Conservation (phyloP, 805 yeast genomes). For the Myxozyma kluyveri region DNA sequence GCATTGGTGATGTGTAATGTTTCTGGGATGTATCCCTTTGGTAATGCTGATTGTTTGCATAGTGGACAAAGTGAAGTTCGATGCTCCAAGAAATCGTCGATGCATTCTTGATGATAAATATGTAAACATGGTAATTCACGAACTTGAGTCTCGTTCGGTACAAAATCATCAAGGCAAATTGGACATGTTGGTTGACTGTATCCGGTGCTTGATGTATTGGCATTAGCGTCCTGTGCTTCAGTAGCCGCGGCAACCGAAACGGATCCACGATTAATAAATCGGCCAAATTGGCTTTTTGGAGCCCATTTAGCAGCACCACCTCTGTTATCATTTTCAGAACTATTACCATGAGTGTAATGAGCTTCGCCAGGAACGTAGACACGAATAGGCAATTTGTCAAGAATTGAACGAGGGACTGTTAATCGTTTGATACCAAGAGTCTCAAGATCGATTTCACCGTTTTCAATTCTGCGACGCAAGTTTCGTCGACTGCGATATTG, state of each 20-base stretch:
- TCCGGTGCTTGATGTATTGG: conserved; percentile 4
- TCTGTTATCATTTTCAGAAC: conserved; percentile 1
- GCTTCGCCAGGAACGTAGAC: conserved; percentile 25
- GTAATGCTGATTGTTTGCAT: conserved; percentile 44
- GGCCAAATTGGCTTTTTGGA: neutral
- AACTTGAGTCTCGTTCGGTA: conserved; percentile 50
- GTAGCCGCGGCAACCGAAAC: neutral
- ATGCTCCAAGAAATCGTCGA: conserved; percentile 76
- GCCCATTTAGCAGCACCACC: neutral
- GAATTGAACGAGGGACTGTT: conserved; percentile 26
- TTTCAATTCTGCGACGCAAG: conserved; percentile 21
- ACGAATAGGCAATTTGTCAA: conserved; percentile 21
- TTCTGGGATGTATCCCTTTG: conserved; percentile 26
- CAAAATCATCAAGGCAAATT: conserved; percentile 69
- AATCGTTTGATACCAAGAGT: conserved; percentile 25
- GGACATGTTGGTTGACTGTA: conserved; percentile 50
- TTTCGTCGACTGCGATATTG: conserved; percentile 19
- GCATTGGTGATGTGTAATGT: conserved; percentile 28
- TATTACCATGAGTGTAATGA: conserved; percentile 1
- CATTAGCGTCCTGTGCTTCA: neutral
- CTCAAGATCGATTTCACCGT: conserved; percentile 26
- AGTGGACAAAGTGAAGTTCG: conserved; percentile 78
- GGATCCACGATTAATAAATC: neutral
- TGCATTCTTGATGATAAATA: conserved; percentile 72
- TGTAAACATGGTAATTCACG: conserved; percentile 79